Evolutionary conservation across 345 rosid species (phyloP).

Genomic region (Lepidium didymum): DNA sequence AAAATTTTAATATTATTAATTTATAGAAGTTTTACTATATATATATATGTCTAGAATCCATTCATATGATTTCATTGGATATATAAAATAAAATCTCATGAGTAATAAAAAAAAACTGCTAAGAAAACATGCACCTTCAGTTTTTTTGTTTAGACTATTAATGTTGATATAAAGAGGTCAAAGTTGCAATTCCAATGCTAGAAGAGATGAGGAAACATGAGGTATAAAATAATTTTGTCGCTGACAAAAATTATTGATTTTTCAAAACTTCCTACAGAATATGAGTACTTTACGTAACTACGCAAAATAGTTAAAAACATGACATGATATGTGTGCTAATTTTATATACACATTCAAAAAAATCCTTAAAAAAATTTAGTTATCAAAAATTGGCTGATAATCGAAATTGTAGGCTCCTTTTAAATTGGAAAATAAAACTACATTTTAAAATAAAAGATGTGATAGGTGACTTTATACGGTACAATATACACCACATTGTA

Average conservation of each 20-base stretch:
- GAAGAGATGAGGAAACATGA: conserved; percentile 15
- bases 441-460: neutral
- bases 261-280: neutral
- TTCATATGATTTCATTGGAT: conserved; percentile 7
- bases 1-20: no score
- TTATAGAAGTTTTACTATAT: no score
- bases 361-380: no score
- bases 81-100: neutral
- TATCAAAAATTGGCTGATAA: no score
- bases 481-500: neutral
- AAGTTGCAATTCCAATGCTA: conserved; percentile 26
- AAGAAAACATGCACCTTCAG: neutral
- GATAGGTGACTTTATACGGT: neutral
- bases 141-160: neutral
- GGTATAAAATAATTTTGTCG: neutral
- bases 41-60: conserved; percentile 9
- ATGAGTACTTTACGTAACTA: neutral
- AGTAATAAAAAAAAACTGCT: neutral
- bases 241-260: neutral
- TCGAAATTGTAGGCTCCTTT: no score
- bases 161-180: conserved; percentile 8
- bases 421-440: neutral
- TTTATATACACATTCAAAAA: neutral
- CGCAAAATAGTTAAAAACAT: neutral
- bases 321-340: neutral